Percentiles rank a stretch among this genome's conserved stretches.
phyloP scores from a whole-genome alignment of 345 rosid species.

The Corymbia maculata region DNA sequence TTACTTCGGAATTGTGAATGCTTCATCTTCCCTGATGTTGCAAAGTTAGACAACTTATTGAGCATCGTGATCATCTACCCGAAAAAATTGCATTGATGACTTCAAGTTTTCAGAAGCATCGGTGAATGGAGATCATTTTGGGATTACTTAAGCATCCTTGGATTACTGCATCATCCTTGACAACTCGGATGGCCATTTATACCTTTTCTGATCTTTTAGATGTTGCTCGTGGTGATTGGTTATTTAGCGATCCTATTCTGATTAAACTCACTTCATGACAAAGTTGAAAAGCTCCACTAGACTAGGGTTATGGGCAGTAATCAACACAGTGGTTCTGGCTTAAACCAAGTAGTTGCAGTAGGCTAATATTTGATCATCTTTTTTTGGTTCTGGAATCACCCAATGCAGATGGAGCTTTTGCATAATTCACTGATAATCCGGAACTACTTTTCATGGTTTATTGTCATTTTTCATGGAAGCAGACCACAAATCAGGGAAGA shows the following conservation, averaged over 20 bases:
- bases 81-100: not conserved
- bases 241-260: not conserved
- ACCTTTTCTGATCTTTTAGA: not conserved
- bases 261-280: not conserved
- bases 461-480: not conserved
- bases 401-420: not conserved
- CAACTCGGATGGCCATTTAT: not conserved
- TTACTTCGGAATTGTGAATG: not conserved
- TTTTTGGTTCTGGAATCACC: not conserved
- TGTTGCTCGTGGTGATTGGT: not conserved
- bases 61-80: not conserved
- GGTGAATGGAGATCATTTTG: not conserved
- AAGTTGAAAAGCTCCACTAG: not conserved
- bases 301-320: not conserved
- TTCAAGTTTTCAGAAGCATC: not conserved
- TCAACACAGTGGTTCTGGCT: not conserved
- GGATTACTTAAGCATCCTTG: not conserved
- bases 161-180: not conserved
- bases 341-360: not conserved
- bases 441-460: not conserved
- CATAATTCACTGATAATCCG: not conserved
- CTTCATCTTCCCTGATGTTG: not conserved
- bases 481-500: not conserved
- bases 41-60: not conserved
- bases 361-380: not conserved